Conservation (phyloP, 202 grass and related monocot genomes). For the Carex sylvatica region DNA sequence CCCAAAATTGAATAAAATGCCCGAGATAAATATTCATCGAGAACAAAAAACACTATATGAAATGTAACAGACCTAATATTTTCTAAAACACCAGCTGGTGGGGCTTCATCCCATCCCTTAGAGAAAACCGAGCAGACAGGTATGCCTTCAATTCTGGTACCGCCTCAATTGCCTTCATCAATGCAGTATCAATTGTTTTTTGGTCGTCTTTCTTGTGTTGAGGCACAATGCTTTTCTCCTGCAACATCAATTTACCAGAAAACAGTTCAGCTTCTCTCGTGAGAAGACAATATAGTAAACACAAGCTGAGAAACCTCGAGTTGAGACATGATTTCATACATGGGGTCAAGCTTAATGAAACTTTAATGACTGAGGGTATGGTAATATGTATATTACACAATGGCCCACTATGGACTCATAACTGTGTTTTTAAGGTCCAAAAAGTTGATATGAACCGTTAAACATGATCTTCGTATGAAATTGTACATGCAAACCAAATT, state of each 20-base stretch:
- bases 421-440: no score
- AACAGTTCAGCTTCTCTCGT: background rate
- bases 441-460: no score
- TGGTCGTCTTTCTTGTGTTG: slow-evolving; percentile 83
- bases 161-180: slow-evolving; percentile 66
- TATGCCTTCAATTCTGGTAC: slow-evolving; percentile 78
- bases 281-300: background rate
- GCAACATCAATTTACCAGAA: slow-evolving; percentile 9
- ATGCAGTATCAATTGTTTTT: slow-evolving; percentile 49
- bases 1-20: slow-evolving; percentile 11
- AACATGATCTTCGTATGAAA: no score
- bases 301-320: background rate
- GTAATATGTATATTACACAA: no score
- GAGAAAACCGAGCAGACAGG: slow-evolving; percentile 67
- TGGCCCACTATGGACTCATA: no score
- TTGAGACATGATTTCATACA: background rate
- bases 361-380: background rate
- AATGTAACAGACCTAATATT: background rate
- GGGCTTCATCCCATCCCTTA: slow-evolving; percentile 80
- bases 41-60: background rate
- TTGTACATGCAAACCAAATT: no score
- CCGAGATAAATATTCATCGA: background rate
- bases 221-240: slow-evolving; percentile 57
- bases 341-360: background rate
- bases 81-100: slow-evolving; percentile 78